Conservation (phyloP, 306 rosid genomes). For the Bauhinia variegata region DNA sequence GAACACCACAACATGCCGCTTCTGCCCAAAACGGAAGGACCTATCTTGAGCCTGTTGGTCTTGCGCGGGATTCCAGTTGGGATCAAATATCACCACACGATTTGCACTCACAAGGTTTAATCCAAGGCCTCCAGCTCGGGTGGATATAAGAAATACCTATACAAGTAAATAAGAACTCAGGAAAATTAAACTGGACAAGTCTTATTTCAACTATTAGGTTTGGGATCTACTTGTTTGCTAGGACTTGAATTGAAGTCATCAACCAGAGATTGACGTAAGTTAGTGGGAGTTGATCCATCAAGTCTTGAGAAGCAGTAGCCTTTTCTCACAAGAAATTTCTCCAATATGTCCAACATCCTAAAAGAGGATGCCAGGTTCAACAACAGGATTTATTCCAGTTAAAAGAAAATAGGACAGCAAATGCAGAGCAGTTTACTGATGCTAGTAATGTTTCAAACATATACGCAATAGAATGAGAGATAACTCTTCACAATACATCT, state of each 20-base stretch:
- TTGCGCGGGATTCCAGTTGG: constrained; percentile 98
- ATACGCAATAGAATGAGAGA: constrained; percentile 12
- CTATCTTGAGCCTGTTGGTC: constrained; percentile 97
- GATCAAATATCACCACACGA: constrained; percentile 94
- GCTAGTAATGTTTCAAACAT: constrained; percentile 20
- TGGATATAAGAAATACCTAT: constrained; percentile 92
- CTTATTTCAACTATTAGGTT: constrained; percentile 28
- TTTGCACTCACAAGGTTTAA: constrained; percentile 96
- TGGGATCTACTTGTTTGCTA: constrained; percentile 72
- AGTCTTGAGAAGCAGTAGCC: constrained; percentile 94
- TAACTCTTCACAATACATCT: not conserved
- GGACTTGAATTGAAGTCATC: constrained; percentile 93
- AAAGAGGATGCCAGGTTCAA: constrained; percentile 43
- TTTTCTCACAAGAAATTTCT: constrained; percentile 82
- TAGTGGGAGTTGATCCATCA: constrained; percentile 91
- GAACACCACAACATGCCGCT: constrained; percentile 84
- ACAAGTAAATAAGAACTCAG: constrained; percentile 32
- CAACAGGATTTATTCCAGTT: constrained; percentile 3
- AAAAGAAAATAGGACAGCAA: not conserved
- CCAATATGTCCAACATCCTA: constrained; percentile 95
- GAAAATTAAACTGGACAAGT: constrained; percentile 24
- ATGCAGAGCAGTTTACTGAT: constrained; percentile 16
- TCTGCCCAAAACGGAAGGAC: constrained; percentile 95
- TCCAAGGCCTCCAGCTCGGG: constrained; percentile 97
- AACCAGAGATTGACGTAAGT: constrained; percentile 79